Percentiles rank a stretch among this genome's conserved stretches.
Evolutionary conservation across 116 monocot species (phyloP).

Genomic region (Iris pallida): DNA sequence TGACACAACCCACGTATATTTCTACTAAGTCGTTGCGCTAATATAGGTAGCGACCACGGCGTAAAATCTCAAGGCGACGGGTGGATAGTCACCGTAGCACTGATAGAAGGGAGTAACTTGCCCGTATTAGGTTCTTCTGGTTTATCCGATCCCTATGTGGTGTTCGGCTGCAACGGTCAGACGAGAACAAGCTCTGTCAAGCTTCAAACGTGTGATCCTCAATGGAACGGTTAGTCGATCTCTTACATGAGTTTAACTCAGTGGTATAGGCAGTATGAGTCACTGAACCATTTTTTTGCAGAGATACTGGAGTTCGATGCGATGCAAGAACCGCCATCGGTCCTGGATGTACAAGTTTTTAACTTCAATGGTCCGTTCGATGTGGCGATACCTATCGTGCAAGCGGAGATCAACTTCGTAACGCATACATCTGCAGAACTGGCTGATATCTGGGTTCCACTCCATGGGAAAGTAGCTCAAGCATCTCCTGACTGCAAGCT

Average conservation of each 20-base stretch:
- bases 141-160: conserved; percentile 58
- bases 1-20: neutral
- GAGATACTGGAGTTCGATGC: conserved; percentile 87
- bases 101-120: conserved; percentile 56
- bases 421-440: conserved; percentile 41
- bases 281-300: conserved; percentile 16
- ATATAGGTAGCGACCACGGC: conserved; percentile 53
- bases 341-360: conserved; percentile 53
- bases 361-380: conserved; percentile 80
- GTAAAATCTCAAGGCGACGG: conserved; percentile 66
- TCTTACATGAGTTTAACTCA: neutral
- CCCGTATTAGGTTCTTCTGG: conserved; percentile 24
- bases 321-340: conserved; percentile 70
- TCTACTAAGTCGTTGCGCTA: neutral
- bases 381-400: conserved; percentile 35
- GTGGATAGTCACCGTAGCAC: conserved; percentile 66
- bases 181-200: conserved; percentile 66
- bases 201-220: conserved; percentile 61
- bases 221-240: conserved; percentile 45
- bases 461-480: conserved; percentile 50
- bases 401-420: conserved; percentile 68
- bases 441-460: conserved; percentile 67
- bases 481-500: conserved; percentile 33
- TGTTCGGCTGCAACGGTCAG: conserved; percentile 58
- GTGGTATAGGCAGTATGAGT: too few species aligned